Evolutionary conservation across 2,329 filamentous ascomycete genomes (phyloP), one percentile per base, ranked within the genome.

Genomic region (Colletotrichum abscissum): DNA sequence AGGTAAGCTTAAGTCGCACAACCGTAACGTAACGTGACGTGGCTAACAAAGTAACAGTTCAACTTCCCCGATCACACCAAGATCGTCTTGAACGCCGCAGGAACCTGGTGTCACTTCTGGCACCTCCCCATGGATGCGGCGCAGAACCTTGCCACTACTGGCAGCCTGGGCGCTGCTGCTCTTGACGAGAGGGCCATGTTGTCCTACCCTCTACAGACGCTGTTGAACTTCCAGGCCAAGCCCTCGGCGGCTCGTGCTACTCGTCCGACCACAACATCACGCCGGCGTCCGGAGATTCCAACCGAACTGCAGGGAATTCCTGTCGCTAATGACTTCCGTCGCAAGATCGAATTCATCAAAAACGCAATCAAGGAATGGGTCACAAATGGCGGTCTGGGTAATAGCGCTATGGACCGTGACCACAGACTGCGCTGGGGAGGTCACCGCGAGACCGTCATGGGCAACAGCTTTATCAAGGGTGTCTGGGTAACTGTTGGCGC

Each of bases 31-130:
- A 19, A 65, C 46, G 46, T 24, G 69, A 57, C n/a, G 33, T 42
- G 26, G 67, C 79, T 82, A 76, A 82, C 76, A 72, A 30, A 49
- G 26, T 42, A n/a, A 16, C 69, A 95, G 89, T 94, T 96, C 83
- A 96, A 97, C 83, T 97, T 97, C 81, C 94, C 94, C 2, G 94
- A 97, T 77, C 94, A 97, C 81, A 96, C 94, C 72, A 97, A 97
- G 83, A 89, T 97, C 67, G 92, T 96, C 14, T 84, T 97, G 30
- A 94, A 94, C 71, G 85, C 92, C 1, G 90, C 92, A 35, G 94
- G 93, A n/a, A 90, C 88, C 1, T 93, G 91, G 87, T 92, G 93
- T 76, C 92, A 94, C 79, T 94, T 95, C 79, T 93, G 93, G 84
- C 92, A 94, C 78, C 89, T 95, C 24, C 90, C 93, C 0, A 85